Evolutionary conservation across 192 early-diverging fungal species (phyloP), one percentile per base, ranked within the genome.

Genomic region (Coemansia sp.): DNA sequence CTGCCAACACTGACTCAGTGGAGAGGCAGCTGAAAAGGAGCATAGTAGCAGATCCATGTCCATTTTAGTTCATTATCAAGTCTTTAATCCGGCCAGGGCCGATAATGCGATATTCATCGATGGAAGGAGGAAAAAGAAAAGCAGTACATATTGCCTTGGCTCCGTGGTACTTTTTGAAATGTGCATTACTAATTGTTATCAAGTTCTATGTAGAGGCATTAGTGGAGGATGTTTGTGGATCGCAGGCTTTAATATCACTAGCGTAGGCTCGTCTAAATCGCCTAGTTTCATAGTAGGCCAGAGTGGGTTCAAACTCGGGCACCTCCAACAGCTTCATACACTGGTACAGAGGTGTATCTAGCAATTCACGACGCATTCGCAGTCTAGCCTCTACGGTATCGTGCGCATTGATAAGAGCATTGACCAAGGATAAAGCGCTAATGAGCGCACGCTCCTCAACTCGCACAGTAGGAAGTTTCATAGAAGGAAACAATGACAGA

Each of bases 291-390:
- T 58, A 52, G 29, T 38, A 44, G 0, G 66, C 63, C n/a, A 40
- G 36, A 12, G 75, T 61, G 5, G 20, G 20, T 2, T 73, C 75
- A 64, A 72, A 41, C 41, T 66, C 72, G 2, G 69, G 72, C 41
- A 71, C 75, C n/a, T 83, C 80, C 9, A 83, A 49, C 40, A 77
- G 36, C 63, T 74, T 77, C 41, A 83, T 47, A 40, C 75, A 71
- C 39, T 72, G 64, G 43, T 78, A 83, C 22, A 83, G 64, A 11
- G 80, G 61, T 0, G 80, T 83, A 55, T 78, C 80, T 6, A 83
- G 67, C 10, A 83, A 33, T 46, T 83, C 80, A 9, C 67, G 71
- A 33, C 80, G 75, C 34, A 83, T 33, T 13, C 75, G 41, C 49
- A 83, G 75, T 15, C 80, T 63, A 16, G 67, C 64, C 2, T 69